Base-by-base conservation (phyloP, 768 basidiomycete genomes). In the Macrolepiota dolichaula region DNA sequence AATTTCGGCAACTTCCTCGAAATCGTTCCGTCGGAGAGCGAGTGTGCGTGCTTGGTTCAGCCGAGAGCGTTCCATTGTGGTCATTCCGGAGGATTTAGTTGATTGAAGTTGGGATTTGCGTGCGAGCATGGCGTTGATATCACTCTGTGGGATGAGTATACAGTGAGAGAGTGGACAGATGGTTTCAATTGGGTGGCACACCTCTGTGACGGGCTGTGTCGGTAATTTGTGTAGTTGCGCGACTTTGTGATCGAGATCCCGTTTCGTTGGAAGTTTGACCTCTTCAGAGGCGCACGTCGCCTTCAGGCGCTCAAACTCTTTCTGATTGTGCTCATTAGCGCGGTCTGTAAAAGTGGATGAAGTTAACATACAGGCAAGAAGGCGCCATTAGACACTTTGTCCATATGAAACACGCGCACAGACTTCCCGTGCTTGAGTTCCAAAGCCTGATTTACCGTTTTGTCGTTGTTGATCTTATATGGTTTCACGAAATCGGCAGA, bases 361-460 rank as follows among this genome's bases (percentile, higher is more conserved):
- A 49, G 38, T 17, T 13, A 5, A 79, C 86, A 54, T 51, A 95
- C 96, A 63, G 78, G 72, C 11, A 74, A 76, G 61, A 94, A 88
- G 2, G 74, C 59, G 1, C 82, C 74, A 69, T 98, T 96, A 6
- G 94, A 96, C 7, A 96, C 85, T 65, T 88, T 89, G 69, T 94
- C 92, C 88, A 99, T 94, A 3, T 73, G 71, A 67, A 89, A 94
- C 0, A 73, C 62, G 61, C 78, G 81, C 7, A 80, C 69, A 0
- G 86, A 83, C 59, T 83, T 84, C 9, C 93, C 96, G 68, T 95
- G 89, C 66, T 85, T 85, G 51, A 98, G 83, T 62, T 89, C 81
- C 13, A 98, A 78, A 0, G 77, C 76, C 62, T 91, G 81, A 66
- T 94, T 84, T 49, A 88, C 81, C 37, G 71, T 76, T 62, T 78